Percentiles rank a stretch among this genome's conserved stretches.
Evolutionary conservation across 768 basidiomycete genomes (phyloP).

Genomic region (Suillus clintonianus): DNA sequence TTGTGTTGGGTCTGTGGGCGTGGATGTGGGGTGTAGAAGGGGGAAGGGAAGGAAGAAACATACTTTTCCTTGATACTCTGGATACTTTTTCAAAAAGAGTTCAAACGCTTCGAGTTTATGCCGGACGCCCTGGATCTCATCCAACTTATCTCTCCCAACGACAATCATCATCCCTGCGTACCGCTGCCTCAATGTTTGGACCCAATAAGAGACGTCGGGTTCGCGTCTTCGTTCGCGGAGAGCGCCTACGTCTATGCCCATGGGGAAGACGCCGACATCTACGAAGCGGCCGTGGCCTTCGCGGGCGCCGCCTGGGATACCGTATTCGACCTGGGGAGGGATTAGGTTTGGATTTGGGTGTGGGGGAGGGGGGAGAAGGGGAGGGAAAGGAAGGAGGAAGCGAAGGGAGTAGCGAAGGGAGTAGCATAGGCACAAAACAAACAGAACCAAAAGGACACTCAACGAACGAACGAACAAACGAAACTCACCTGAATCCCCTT

Average conservation of each 20-base stretch:
- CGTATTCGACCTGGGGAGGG: background rate
- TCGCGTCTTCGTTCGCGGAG: constrained; percentile 71
- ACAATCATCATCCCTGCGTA: constrained; percentile 87
- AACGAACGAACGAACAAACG: background rate
- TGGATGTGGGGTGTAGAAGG: too few species aligned
- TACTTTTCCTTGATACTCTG: constrained; percentile 79
- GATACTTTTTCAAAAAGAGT: constrained; percentile 73
- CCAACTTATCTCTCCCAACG: constrained; percentile 87
- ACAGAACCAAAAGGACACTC: background rate
- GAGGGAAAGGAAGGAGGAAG: background rate
- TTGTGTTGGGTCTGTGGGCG: background rate
- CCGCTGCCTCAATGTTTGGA: constrained; percentile 72
- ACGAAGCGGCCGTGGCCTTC: constrained; percentile 59
- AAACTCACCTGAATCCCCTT: constrained; percentile 69
- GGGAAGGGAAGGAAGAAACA: background rate
- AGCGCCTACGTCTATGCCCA: constrained; percentile 81
- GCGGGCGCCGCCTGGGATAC: background rate
- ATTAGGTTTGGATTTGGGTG: background rate
- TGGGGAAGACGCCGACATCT: constrained; percentile 86
- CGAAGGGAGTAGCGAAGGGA: too few species aligned
- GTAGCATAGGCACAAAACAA: background rate
- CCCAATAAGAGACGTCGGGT: constrained; percentile 83
- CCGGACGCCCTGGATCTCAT: constrained; percentile 83
- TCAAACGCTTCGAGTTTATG: constrained; percentile 88
- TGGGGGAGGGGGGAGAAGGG: background rate